phyloP scores from a whole-genome alignment of 176 grass and related monocot species.

The Aegilops longissima region DNA sequence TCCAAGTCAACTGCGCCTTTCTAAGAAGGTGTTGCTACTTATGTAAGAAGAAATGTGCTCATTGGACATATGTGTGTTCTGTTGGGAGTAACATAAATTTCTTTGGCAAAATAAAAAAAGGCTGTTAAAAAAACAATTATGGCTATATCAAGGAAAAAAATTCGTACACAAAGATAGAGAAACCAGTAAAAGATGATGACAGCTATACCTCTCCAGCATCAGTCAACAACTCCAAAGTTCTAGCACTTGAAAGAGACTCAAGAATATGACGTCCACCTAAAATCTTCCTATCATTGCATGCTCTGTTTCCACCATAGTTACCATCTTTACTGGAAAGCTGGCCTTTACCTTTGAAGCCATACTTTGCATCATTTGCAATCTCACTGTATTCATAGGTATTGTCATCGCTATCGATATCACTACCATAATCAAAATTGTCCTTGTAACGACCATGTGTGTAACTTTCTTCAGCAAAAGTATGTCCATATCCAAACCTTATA shows the following conservation, averaged over 20 bases:
- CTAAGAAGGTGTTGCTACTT: neutral
- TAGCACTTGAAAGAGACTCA: neutral
- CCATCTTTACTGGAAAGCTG: neutral
- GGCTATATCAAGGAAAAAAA: neutral
- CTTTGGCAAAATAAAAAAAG: neutral
- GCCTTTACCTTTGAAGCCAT: neutral
- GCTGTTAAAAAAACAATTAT: neutral
- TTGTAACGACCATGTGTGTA: neutral
- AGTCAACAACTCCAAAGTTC: neutral
- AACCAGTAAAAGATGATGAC: neutral
- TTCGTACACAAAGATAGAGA: neutral
- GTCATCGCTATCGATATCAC: constrained; percentile 29
- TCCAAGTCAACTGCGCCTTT: neutral
- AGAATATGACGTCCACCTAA: neutral
- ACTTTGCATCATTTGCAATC: constrained; percentile 31
- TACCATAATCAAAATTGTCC: constrained; percentile 10
- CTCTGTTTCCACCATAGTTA: neutral
- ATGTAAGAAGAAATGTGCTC: neutral
- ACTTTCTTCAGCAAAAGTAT: neutral
- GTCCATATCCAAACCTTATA: neutral
- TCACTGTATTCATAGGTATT: constrained; percentile 25
- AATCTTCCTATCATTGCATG: neutral
- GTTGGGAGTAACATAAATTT: neutral
- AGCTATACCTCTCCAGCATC: neutral
- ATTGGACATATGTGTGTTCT: neutral